Evolutionary conservation across 164 flowering plant species (phyloP), one percentile per base, ranked within the genome.

Genomic region (Stephania japonica): DNA sequence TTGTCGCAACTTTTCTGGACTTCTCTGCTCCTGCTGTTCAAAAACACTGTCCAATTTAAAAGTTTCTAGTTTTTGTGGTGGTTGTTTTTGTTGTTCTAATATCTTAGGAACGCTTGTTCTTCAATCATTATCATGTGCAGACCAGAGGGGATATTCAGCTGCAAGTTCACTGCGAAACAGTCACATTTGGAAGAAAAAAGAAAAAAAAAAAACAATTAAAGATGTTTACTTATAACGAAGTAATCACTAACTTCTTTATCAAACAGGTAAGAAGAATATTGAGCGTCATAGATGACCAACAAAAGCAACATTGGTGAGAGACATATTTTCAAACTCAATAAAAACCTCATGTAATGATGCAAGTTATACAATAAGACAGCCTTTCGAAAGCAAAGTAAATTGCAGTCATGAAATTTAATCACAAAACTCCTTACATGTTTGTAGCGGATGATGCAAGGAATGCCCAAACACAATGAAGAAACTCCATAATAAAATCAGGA

Each of bases 151-250:
- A 76, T 50, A 0, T 85, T 73, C 44, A 81, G 63, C 80, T 65
- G 75, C 71, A 84, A 72, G 65, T 84, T 83, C 79, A 80, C 91
- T 87, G 87, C 76, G 78, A 53, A 75, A 19, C 65, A 77, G 12
- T 9, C 42, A 38, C 23, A 25, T 59, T 59, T 7, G 19, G 49
- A 70, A 41, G 16, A 7, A 43, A 43, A 68, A 18, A 5, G 1
- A 62, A n/a, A 32, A 32, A 32, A 32, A 32, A 32, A 32, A 32
- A 32, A 32, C 38, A 32, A 32, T 32, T 4, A 70, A 8, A 70
- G 14, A 41, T 41, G 14, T 47, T 47, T 1, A 47, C 4, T 47
- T 47, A 47, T 11, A 47, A 9, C 11, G 38, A 32, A 32, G 38
- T 32, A 0, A 32, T 32, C 4, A 32, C 38, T 32, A 32, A 32